Evolutionary conservation across 2,329 filamentous ascomycete species (phyloP).

Genomic region (Colletotrichum cuscutae): DNA sequence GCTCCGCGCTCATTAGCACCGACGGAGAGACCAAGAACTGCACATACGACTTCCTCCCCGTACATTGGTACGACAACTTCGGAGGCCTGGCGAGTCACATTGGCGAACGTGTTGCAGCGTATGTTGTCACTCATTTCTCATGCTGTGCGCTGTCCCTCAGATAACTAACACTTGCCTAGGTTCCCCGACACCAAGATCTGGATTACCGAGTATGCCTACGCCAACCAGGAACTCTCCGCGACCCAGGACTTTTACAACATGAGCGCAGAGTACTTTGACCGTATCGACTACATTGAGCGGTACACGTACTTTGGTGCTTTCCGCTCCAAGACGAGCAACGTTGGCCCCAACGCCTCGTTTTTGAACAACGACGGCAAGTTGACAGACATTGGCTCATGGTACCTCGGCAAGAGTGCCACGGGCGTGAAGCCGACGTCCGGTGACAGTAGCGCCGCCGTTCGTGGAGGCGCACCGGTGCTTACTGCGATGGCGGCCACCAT

Average conservation of each 20-base stretch:
- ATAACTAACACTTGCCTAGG: slow-evolving; percentile 43
- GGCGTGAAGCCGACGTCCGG: slow-evolving; percentile 50
- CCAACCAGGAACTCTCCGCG: slow-evolving; percentile 63
- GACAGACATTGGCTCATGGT: slow-evolving; percentile 82
- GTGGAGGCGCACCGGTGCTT: slow-evolving; percentile 13
- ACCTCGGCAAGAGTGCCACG: slow-evolving; percentile 68
- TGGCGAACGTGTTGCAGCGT: slow-evolving; percentile 64
- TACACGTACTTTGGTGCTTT: slow-evolving; percentile 85
- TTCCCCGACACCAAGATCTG: slow-evolving; percentile 74
- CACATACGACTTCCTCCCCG: slow-evolving; percentile 70
- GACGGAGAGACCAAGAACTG: slow-evolving; percentile 58
- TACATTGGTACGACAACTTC: slow-evolving; percentile 78
- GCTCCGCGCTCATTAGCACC: slow-evolving; percentile 66
- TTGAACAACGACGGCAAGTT: slow-evolving; percentile 74
- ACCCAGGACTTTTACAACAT: slow-evolving; percentile 77
- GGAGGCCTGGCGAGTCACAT: slow-evolving; percentile 74
- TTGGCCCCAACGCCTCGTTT: slow-evolving; percentile 79
- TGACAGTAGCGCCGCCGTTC: slow-evolving; percentile 5
- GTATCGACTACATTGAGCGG: slow-evolving; percentile 67
- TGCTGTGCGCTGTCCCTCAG: background rate
- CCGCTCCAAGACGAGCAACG: slow-evolving; percentile 74
- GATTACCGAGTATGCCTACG: slow-evolving; percentile 81
- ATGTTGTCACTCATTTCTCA: slow-evolving; percentile 35
- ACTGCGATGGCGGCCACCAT: slow-evolving; percentile 7
- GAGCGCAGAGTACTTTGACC: slow-evolving; percentile 74